These are phyloP conservation scores for Lolium rigidum DNA, from an alignment of 176 grass and related monocot species.

Conservation along the genomic window DNA sequence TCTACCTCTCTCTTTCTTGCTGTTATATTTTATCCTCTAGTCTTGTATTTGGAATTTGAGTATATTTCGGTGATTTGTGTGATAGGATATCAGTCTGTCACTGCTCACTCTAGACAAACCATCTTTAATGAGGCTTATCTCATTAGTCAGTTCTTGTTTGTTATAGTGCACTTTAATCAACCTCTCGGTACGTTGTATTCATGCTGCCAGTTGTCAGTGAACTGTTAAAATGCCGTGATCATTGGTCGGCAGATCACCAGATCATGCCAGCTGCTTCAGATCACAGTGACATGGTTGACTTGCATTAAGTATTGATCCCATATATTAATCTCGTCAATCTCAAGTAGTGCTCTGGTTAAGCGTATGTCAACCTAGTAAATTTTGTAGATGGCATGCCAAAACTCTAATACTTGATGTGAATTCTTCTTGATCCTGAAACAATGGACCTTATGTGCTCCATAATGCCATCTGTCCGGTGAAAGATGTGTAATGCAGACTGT, in stretches of 20 bases:
- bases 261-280: conserved; percentile 37
- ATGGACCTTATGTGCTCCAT: no score
- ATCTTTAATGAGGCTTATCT: not conserved
- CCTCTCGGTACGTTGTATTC: conserved; percentile 12
- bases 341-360: conserved; percentile 3
- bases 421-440: no score
- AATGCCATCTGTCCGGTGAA: no score
- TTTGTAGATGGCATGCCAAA: no score
- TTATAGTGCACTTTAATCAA: conserved; percentile 2
- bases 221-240: conserved; percentile 5
- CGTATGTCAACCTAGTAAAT: conserved; percentile 42
- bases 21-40: not conserved
- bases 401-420: no score
- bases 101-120: not conserved
- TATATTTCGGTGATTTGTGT: not conserved
- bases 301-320: conserved; percentile 31
- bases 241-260: conserved; percentile 20
- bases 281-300: conserved; percentile 48
- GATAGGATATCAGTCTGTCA: not conserved
- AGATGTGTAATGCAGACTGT: no score
- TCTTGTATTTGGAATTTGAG: not conserved
- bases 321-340: conserved; percentile 20
- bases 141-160: not conserved
- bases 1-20: not conserved
- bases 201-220: conserved; percentile 34